These are phyloP conservation scores for Euphorbia celastroides DNA, from an alignment of 441 rosid genomes.

Conservation along the genomic window DNA sequence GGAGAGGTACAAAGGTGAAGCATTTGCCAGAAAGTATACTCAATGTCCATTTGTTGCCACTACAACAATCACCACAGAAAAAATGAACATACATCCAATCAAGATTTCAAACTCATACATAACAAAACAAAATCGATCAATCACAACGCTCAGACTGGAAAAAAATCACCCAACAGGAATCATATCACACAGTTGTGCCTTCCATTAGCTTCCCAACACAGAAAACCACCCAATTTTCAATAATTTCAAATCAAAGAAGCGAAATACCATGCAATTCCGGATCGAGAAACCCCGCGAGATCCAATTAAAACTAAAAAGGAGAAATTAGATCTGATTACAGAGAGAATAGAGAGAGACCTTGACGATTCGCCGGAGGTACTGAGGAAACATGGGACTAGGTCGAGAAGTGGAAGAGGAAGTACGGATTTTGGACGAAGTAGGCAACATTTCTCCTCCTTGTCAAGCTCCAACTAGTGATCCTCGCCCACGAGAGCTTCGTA, in stretches of 20 bases:
- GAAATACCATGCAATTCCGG: background rate
- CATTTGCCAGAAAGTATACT: constrained; percentile 99
- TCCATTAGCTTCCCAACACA: background rate
- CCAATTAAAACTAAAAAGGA: constrained; percentile 13
- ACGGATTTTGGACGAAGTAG: constrained; percentile 69
- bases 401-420: constrained; percentile 69
- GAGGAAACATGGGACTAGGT: constrained; percentile 56
- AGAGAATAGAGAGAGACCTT: constrained; percentile 45
- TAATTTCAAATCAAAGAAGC: background rate
- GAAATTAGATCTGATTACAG: constrained; percentile 18
- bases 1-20: constrained; percentile 95
- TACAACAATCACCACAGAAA: constrained; percentile 29
- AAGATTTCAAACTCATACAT: background rate
- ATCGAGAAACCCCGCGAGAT: constrained; percentile 2
- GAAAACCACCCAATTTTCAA: background rate
- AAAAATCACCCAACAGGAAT: background rate
- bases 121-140: background rate
- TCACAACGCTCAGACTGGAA: background rate
- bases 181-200: background rate
- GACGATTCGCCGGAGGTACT: constrained; percentile 87
- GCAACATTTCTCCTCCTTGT: constrained; percentile 52
- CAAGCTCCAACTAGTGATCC: background rate
- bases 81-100: background rate
- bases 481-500: too few species aligned
- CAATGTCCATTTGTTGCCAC: constrained; percentile 99